Base-by-base conservation (phyloP, 371 early-diverging fungal genomes). In the Massospora cicadina region DNA sequence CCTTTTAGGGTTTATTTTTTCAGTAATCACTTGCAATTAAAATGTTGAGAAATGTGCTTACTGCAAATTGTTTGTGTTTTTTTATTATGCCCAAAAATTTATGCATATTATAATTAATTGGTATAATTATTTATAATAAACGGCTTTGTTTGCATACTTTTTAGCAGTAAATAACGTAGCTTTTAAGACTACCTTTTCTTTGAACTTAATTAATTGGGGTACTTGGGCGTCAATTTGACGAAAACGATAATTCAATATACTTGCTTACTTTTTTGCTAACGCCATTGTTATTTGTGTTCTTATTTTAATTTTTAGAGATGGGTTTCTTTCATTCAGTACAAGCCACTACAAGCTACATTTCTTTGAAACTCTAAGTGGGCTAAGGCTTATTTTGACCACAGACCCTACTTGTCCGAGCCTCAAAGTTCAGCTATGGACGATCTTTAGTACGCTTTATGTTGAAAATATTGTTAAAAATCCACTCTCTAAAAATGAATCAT, bases 401-500 rank as follows among this genome's bases (percentile, higher is more conserved):
- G 60, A 60, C 23, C 24, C 30, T 60, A 12, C 21, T 23, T 60
- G 28, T 26, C 25, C 24, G 5, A 60, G 23, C 31, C 25, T 27
- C 21, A 12, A 26, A 60, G 23, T 17, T 28, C 25, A 24, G 21
- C 31, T 60, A 60, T 21, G 31, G 31, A 28, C 21, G 21, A 31
- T 60, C 7, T 60, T 60, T 23, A 30, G 31, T 10, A 28, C 60
- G 2, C 21, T 60, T 21, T 60, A 60, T 60, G 31, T 31, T 30
- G 31, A 60, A 21, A 28, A 60, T 31, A 26, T 60, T 2, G 21
- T 60, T 21, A 60, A 60, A 31, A 60, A 60, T 60, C 60, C 60
- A 12, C 12, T 26, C 10, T 60, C 60, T 10, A 12, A 13, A 2
- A 60, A 21, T 30, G 31, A 27, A 30, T 21, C 17, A 30, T 30